These are phyloP conservation scores for Phytophthora ohioensis DNA, from an alignment of 352 stramenopile species.

Conservation along the genomic window DNA sequence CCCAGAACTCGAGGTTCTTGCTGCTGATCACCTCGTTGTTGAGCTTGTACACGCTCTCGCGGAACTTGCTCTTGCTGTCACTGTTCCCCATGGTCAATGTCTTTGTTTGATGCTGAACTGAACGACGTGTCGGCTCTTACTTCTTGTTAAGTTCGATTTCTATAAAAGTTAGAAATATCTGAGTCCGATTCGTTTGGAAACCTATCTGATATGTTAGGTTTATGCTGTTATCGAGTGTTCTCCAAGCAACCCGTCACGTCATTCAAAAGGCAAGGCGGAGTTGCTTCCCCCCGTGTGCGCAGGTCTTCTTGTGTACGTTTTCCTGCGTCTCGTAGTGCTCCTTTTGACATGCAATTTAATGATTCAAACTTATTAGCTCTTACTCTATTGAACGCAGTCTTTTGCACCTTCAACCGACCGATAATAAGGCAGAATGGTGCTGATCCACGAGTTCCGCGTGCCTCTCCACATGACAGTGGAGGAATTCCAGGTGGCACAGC, in stretches of 20 bases:
- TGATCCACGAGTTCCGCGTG: constrained; percentile 91
- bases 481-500: constrained; percentile 87
- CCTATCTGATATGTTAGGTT: neutral
- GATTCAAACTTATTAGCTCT: neutral
- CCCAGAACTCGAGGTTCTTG: constrained; percentile 92
- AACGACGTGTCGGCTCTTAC: constrained; percentile 19
- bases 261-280: constrained; percentile 7
- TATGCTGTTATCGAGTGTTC: constrained; percentile 3
- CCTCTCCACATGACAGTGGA: constrained; percentile 88
- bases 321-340: neutral
- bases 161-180: too few species aligned
- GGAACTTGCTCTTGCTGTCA: constrained; percentile 93
- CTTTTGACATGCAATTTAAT: constrained; percentile 19
- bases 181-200: too few species aligned
- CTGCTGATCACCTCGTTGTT: constrained; percentile 88
- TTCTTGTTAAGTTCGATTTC: neutral
- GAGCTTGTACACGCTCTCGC: constrained; percentile 92
- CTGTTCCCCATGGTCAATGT: constrained; percentile 77
- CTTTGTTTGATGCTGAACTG: constrained; percentile 4
- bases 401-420: constrained; percentile 8
- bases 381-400: constrained; percentile 15
- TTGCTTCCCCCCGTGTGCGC: constrained; percentile 1
- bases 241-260: constrained; percentile 26
- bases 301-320: neutral
- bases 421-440: constrained; percentile 50